Base-by-base conservation (phyloP, 768 basidiomycete species). In the Kwoniella heveanensis region DNA sequence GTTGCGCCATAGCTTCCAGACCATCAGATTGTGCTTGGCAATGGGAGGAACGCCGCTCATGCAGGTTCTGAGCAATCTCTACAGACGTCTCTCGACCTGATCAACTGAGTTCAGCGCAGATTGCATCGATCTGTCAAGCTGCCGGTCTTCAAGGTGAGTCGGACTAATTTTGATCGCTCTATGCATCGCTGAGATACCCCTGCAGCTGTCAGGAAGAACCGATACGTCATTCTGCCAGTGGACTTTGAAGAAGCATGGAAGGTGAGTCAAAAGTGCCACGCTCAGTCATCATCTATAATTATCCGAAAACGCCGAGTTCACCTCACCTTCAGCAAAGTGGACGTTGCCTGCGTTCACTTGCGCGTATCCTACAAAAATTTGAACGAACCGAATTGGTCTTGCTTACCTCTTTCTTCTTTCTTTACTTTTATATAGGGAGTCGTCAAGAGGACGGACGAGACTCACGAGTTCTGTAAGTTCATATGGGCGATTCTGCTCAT, bases 231-330 rank as follows among this genome's bases (percentile, higher is more conserved):
- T 77, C 83, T 98, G 22, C 95, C 96, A 0, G 86, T 89, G 15
- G 96, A 99, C 85, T 98, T 99, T 74, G 96, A 99, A 79, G 95
- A 98, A 81, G 93, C 93, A 77, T 99, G 94, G 94, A 98, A 97
- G 85, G 93, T 95, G 70, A 76, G 90, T 86, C 17, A 17, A 32
- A 30, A 88, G 87, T 83, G 51, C 52, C 69, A 70, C 69, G 66
- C 69, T 24, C 57, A 50, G 9, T 8, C 22, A 1, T 6, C 17
- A 8, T 49, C 9, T 2, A 49, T 22, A 22, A 22, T 54, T 39
- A 25, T 24, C 39, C 61, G 39, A 44, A 44, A 10, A 10, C 15
- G 39, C 39, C 39, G 39, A n/a, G n/a, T n/a, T n/a, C n/a, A n/a
- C n/a, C n/a, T n/a, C n/a, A n/a, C n/a, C n/a, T n/a, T n/a, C n/a